Evolutionary conservation across 768 basidiomycete species (phyloP).

Genomic region (Lactifluus pinguis): DNA sequence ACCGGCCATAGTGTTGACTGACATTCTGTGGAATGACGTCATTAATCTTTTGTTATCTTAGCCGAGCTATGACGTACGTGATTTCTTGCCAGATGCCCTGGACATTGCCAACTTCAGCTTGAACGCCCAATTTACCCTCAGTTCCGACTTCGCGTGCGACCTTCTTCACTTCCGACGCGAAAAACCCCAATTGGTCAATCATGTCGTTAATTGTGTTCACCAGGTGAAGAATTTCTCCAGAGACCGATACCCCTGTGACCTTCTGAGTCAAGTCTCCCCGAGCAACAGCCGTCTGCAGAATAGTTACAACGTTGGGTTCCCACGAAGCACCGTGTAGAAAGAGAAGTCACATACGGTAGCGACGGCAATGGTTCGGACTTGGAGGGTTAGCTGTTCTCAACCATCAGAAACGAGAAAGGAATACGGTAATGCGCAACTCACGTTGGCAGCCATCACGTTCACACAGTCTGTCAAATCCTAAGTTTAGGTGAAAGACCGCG

Average conservation of each 20-base stretch:
- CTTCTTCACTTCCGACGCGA: conserved; percentile 80
- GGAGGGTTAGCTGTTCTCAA: conserved; percentile 61
- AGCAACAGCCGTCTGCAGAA: conserved; percentile 73
- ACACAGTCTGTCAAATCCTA: conserved; percentile 89
- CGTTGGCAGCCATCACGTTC: conserved; percentile 91
- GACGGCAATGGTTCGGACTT: conserved; percentile 89
- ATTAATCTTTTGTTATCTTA: conserved; percentile 8
- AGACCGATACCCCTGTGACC: conserved; percentile 84
- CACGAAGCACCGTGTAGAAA: background rate
- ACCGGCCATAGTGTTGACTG: conserved; percentile 96
- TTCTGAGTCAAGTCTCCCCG: conserved; percentile 90
- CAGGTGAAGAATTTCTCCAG: conserved; percentile 91
- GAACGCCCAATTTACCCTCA: conserved; percentile 96
- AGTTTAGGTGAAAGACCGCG: conserved; percentile 14
- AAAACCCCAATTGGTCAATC: conserved; percentile 60
- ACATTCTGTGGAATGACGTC: conserved; percentile 45
- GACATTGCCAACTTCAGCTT: conserved; percentile 93
- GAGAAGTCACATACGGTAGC: conserved; percentile 56
- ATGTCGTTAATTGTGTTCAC: conserved; percentile 96
- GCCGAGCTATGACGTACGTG: conserved; percentile 49
- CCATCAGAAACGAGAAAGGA: background rate
- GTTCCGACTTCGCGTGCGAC: conserved; percentile 97
- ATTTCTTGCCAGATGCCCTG: conserved; percentile 99
- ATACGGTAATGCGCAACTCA: conserved; percentile 29
- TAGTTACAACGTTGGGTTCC: background rate